Conservation (phyloP, 495 filamentous ascomycete genomes). For the Penicillium argentinense region DNA sequence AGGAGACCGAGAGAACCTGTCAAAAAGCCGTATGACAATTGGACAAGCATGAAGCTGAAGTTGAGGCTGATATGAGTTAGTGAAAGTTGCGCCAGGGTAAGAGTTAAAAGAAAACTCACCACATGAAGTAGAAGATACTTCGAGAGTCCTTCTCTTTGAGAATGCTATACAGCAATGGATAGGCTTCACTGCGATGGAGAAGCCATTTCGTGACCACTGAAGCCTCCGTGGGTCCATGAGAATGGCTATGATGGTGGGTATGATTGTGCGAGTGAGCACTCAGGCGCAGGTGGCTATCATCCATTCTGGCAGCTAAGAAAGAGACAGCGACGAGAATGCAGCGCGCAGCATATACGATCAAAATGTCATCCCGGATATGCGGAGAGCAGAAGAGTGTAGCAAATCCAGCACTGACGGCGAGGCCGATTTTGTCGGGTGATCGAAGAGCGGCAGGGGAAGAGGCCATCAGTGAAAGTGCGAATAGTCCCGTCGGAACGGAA, state of each 20-base stretch:
- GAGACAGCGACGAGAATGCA: conserved; percentile 29
- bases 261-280: conserved; percentile 36
- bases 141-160: conserved; percentile 90
- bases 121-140: conserved; percentile 96
- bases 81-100: background rate
- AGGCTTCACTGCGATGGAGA: conserved; percentile 61
- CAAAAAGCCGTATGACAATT: conserved; percentile 88
- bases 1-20: conserved; percentile 92
- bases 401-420: conserved; percentile 29
- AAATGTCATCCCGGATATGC: conserved; percentile 30
- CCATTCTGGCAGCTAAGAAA: conserved; percentile 39
- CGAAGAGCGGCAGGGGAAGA: conserved; percentile 25
- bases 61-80: conserved; percentile 65
- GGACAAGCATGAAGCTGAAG: conserved; percentile 91
- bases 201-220: conserved; percentile 67
- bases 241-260: conserved; percentile 37
- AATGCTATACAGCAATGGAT: conserved; percentile 79
- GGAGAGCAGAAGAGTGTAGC: conserved; percentile 38
- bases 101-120: conserved; percentile 48
- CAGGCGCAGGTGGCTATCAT: conserved; percentile 31
- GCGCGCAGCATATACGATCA: conserved; percentile 32
- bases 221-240: conserved; percentile 30
- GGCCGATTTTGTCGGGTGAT: conserved; percentile 36
- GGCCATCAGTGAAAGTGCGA: conserved; percentile 31
- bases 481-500: conserved; percentile 23